Percentiles rank a stretch among this genome's conserved stretches.
Conservation (phyloP, 2,329 filamentous ascomycete genomes). For the Paramyrothecium sp. region DNA sequence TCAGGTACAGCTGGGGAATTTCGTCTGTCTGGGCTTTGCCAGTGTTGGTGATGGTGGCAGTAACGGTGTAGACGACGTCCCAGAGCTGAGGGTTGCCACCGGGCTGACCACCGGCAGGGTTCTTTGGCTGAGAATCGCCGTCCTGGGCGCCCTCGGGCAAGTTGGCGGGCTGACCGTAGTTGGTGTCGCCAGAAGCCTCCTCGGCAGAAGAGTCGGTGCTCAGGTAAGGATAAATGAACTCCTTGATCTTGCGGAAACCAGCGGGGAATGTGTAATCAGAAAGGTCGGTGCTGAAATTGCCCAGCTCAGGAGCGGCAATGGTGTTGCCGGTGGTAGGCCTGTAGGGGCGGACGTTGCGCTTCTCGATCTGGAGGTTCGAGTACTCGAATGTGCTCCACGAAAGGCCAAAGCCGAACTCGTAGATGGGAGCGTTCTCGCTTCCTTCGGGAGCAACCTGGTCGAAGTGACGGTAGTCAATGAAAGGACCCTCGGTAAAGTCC, state of each 20-base stretch:
- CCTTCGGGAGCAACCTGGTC: conserved; percentile 52
- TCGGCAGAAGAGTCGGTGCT: conserved; percentile 59
- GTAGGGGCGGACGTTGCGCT: conserved; percentile 51
- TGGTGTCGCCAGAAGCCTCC: conserved; percentile 54
- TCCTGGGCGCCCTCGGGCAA: conserved; percentile 59
- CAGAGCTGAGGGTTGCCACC: conserved; percentile 67
- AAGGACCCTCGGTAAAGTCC: conserved; percentile 73
- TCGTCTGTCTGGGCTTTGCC: conserved; percentile 66
- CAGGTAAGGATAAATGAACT: conserved; percentile 71
- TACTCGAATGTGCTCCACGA: conserved; percentile 80
- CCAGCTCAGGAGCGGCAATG: conserved; percentile 60
- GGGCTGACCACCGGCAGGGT: conserved; percentile 48
- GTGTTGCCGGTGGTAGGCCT: conserved; percentile 61
- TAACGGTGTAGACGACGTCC: conserved; percentile 67
- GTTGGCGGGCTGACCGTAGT: conserved; percentile 61
- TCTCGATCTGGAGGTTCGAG: conserved; percentile 61
- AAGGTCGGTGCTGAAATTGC: conserved; percentile 60
- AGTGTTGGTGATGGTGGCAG: conserved; percentile 69
- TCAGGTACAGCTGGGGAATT: conserved; percentile 76
- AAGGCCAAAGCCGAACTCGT: conserved; percentile 79
- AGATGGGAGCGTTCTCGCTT: conserved; percentile 57
- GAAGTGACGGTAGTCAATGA: conserved; percentile 71
- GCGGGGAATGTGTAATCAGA: conserved; percentile 68
- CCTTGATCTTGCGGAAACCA: conserved; percentile 46
- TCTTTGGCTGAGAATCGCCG: conserved; percentile 54